Evolutionary conservation across 73 alveolate genomes (phyloP).

Genomic region (Paramecium pentaurelia): DNA sequence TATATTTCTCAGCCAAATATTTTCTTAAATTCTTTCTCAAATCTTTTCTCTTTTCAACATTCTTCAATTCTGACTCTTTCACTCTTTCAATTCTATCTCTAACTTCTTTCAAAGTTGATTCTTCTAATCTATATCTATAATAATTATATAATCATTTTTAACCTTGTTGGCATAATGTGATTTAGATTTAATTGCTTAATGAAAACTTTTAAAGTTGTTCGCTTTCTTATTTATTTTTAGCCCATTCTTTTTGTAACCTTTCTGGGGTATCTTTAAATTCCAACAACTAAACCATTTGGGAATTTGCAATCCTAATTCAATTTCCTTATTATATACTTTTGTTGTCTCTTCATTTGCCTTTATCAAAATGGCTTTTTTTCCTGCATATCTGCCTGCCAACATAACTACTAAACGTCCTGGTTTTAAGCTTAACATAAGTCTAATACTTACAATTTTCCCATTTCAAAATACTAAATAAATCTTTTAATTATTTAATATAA

Average conservation of each 20-base stretch:
- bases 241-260: slow-evolving; percentile 83
- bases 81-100: slow-evolving; percentile 47
- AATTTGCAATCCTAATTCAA: slow-evolving; percentile 70
- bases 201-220: slow-evolving; percentile 80
- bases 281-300: slow-evolving; percentile 85
- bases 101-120: slow-evolving; percentile 32
- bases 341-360: slow-evolving; percentile 77
- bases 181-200: slow-evolving; percentile 77
- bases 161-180: slow-evolving; percentile 88
- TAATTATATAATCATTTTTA: neutral
- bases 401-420: slow-evolving; percentile 84
- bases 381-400: slow-evolving; percentile 88
- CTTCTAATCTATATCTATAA: slow-evolving; percentile 13
- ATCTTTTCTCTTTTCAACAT: slow-evolving; percentile 24
- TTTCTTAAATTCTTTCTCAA: slow-evolving; percentile 35
- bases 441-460: neutral
- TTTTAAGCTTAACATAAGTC: slow-evolving; percentile 58
- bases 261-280: slow-evolving; percentile 77
- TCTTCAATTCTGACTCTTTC: slow-evolving; percentile 26
- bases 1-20: slow-evolving; percentile 41
- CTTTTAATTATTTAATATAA: slow-evolving; percentile 23
- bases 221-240: slow-evolving; percentile 76
- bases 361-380: slow-evolving; percentile 86
- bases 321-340: slow-evolving; percentile 56
- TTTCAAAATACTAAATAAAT: neutral